Evolutionary conservation across 306 rosid species (phyloP).

Genomic region (Ochetophila trinervis): DNA sequence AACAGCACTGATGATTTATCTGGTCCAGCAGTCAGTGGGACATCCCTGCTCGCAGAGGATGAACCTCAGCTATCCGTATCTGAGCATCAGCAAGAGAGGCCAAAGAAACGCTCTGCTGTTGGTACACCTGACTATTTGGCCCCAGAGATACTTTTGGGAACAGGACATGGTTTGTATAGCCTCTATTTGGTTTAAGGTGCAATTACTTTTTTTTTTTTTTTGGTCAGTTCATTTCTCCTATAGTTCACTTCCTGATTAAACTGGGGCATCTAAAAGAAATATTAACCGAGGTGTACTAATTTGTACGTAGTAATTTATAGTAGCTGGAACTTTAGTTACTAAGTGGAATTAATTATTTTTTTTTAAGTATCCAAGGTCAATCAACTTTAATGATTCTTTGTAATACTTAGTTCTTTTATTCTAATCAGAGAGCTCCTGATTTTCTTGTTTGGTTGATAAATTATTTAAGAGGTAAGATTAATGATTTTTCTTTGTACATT

Average conservation of each 20-base stretch:
- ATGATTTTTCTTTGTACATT: constrained; percentile 6
- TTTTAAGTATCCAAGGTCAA: background rate
- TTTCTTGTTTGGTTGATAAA: constrained; percentile 3
- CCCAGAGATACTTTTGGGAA: constrained; percentile 97
- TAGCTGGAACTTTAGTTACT: background rate
- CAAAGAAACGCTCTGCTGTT: constrained; percentile 94
- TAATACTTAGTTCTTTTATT: background rate
- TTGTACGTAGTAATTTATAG: background rate
- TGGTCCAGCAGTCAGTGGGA: constrained; percentile 85
- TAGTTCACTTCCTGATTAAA: constrained; percentile 10
- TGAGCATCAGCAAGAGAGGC: constrained; percentile 78
- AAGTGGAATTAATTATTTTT: background rate
- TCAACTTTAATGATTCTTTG: background rate
- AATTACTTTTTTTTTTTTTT: constrained; percentile 42
- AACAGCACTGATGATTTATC: constrained; percentile 98
- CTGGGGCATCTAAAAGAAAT: constrained; percentile 20
- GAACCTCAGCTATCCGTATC: constrained; percentile 56
- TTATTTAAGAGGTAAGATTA: constrained; percentile 10
- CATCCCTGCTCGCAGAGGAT: constrained; percentile 73
- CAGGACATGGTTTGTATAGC: constrained; percentile 96
- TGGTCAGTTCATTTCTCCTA: constrained; percentile 13
- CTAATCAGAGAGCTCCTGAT: background rate
- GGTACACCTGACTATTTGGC: constrained; percentile 99
- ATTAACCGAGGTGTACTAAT: background rate
- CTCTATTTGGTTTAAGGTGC: constrained; percentile 54